Evolutionary conservation across 2,329 filamentous ascomycete species (phyloP).

Genomic region (Colletotrichum phormii): DNA sequence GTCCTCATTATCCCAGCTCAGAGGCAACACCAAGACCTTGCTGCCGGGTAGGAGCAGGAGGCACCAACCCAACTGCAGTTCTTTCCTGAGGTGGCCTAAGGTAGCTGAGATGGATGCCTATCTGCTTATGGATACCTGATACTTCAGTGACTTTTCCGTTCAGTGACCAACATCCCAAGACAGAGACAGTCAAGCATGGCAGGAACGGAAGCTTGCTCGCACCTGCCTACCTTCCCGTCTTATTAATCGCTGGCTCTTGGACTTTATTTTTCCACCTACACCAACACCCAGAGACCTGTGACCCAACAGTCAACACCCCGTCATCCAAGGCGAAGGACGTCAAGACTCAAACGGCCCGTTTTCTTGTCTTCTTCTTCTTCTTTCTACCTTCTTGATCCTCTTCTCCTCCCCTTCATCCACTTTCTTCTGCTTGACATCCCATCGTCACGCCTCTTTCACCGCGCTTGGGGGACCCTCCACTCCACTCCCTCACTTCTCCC

Average conservation of each 20-base stretch:
- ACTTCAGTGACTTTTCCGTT: too few species aligned
- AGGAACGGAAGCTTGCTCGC: background rate
- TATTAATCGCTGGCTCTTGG: background rate
- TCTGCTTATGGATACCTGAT: too few species aligned
- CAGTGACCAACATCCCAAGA: background rate
- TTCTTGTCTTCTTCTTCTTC: background rate
- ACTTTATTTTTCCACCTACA: background rate
- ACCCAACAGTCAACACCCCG: too few species aligned
- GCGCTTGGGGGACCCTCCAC: background rate
- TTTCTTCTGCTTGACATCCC: background rate
- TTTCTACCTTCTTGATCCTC: background rate
- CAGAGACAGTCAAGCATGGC: background rate
- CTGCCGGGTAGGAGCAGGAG: background rate
- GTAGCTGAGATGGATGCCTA: too few species aligned
- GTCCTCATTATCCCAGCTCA: too few species aligned
- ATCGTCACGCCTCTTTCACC: background rate
- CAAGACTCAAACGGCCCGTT: background rate
- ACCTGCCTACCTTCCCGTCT: background rate
- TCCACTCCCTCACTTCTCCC: conserved; percentile 5
- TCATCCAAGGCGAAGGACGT: background rate
- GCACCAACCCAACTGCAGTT: background rate
- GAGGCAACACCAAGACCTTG: too few species aligned
- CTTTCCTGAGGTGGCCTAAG: background rate
- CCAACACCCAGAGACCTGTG: background rate
- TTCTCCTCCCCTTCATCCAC: conserved; percentile 1